Evolutionary conservation across 2,329 filamentous ascomycete genomes (phyloP), one percentile per base, ranked within the genome.

Genomic region (Fusarium staphyleae): DNA sequence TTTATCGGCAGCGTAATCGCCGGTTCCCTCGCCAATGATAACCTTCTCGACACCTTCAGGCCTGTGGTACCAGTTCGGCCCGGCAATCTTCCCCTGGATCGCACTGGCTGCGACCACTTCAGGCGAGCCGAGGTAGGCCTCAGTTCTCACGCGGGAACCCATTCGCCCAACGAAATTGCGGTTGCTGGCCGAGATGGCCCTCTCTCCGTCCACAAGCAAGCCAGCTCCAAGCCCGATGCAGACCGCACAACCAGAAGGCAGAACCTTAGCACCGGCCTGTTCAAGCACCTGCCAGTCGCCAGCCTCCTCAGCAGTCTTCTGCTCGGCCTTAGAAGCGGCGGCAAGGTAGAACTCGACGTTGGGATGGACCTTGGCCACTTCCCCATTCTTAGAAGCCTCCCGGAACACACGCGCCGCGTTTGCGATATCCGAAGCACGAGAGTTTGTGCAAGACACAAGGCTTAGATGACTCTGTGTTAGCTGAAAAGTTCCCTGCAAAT

Each of bases 71-170:
- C 82, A 87, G 18, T 89, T 91, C 1, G 93, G 90, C 0, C 92
- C 89, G 9, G 85, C 78, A 29, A 93, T 91, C 55, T 81, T 82
- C 11, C 90, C 90, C 13, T 79, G 67, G 0, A 97, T 75, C 3
- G 93, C 93, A 66, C 90, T 96, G 7, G 95, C 93, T 4, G 93
- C 93, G 1, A 98, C 93, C 3, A 96, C 87, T 68, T 97, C 93
- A 1, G 95, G 93, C n/a, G n/a, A n/a, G n/a, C n/a, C n/a, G 1
- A 97, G 86, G 70, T 96, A 97, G 0, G 91, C 91, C 67, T 91
- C n/a, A n/a, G n/a, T 87, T 0, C 91, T 90, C 5, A 45, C 28
- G 2, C 52, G 46, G 1, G 63, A 55, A 16, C 93, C 93, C 90
- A 97, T 96, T 3, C 93, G 85, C 0, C 92, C 93, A 74, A 93